Conservation (phyloP, 306 rosid species). For the Casuarina glauca region DNA sequence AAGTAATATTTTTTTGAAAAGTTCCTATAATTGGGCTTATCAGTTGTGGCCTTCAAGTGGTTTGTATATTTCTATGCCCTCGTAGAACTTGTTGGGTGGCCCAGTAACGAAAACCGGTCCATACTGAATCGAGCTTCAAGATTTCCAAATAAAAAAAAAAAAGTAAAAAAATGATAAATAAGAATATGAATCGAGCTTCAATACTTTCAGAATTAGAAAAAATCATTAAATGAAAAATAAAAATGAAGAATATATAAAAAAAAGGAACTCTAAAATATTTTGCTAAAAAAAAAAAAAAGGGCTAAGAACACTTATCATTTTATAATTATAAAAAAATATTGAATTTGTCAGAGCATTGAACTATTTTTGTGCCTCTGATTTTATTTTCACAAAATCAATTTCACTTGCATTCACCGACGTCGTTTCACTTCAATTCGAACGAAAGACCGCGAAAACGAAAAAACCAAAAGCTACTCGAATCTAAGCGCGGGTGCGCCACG, state of each 20-base stretch:
- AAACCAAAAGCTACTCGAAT: slow-evolving; percentile 13
- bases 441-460: slow-evolving; percentile 7
- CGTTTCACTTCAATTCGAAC: not conserved
- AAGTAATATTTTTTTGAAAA: not conserved
- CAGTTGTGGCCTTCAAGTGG: not conserved
- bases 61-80: not conserved
- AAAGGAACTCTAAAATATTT: too few species aligned
- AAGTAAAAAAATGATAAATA: not conserved
- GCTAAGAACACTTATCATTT: too few species aligned
- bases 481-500: slow-evolving; percentile 30
- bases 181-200: too few species aligned
- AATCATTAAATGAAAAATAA: too few species aligned
- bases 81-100: not conserved
- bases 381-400: too few species aligned
- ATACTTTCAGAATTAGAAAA: too few species aligned
- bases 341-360: not conserved
- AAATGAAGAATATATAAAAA: too few species aligned
- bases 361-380: not conserved
- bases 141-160: not conserved
- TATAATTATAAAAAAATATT: not conserved
- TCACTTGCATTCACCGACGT: not conserved
- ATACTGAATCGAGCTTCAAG: not conserved
- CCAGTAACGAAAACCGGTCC: not conserved
- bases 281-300: too few species aligned
- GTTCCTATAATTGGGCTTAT: not conserved